Evolutionary conservation across 2,329 filamentous ascomycete genomes (phyloP), one percentile per base, ranked within the genome.

Genomic region (Akanthomyces lecanii): DNA sequence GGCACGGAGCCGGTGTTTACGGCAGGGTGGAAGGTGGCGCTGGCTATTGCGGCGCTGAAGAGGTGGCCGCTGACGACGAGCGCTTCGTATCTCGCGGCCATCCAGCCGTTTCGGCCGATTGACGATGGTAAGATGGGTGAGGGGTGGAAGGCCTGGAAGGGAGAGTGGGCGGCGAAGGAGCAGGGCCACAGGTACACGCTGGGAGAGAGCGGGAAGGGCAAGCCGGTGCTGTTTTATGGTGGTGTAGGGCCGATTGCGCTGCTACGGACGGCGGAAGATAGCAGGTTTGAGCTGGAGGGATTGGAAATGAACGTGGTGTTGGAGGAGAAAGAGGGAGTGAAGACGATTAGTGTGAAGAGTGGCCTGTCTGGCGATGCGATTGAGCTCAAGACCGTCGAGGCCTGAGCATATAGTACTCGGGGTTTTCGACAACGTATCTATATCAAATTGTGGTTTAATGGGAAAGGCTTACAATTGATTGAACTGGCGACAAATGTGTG

Each of bases 141-240:
- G 11, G 21, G 16, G 14, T 62, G 60, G 60, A 62, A 62, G 42
- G 40, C 6, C 18, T 62, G 60, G 60, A 55, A 55, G 42, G 60
- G 60, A 7, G n/a, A 33, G n/a, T 62, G 51, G 60, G 42, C 33
- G 12, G 48, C 25, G 6, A 23, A 25, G 18, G 42, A 48, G 10
- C 28, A 58, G 40, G 44, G 11, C 44, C 10, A 30, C 25, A 11
- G 21, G 6, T 51, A 51, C 8, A 25, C 5, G 10, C 21, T 51
- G 21, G 47, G 14, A 23, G 47, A 25, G 47, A 23, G 21, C 3
- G 47, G 1, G 4, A 21, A 30, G 21, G 21, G 21, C n/a, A 30
- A 30, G 23, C 47, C 47, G 14, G 47, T 51, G 25, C 47, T 51
- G 47, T 51, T 51, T 30, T 51, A 30, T 18, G 25, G 25, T 18